These are phyloP conservation scores for Letharia lupina DNA, from an alignment of 495 filamentous ascomycete species.

Conservation along the genomic window DNA sequence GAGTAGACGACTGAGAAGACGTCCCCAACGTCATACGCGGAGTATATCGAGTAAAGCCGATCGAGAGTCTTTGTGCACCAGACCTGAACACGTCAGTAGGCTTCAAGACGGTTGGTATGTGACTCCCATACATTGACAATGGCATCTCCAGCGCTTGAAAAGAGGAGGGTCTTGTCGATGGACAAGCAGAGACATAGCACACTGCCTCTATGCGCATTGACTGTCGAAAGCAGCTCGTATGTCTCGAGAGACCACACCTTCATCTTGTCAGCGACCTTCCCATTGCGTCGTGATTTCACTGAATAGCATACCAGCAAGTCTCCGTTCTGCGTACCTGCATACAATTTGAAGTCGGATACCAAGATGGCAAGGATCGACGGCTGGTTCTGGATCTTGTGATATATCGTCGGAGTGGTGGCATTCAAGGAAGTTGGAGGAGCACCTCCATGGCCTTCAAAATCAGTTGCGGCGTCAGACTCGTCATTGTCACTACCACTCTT, in stretches of 20 bases:
- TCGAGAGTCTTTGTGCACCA: constrained; percentile 55
- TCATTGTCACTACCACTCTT: constrained; percentile 10
- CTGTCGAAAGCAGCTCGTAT: constrained; percentile 63
- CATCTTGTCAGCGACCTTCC: constrained; percentile 18
- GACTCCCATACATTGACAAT: constrained; percentile 68
- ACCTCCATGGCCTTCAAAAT: neutral
- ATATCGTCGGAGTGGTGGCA: constrained; percentile 40
- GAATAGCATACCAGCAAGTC: constrained; percentile 62
- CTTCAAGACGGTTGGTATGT: neutral
- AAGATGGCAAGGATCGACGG: constrained; percentile 66
- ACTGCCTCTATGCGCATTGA: constrained; percentile 82
- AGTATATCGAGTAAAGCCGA: constrained; percentile 83
- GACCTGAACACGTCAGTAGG: constrained; percentile 40
- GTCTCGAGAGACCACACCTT: constrained; percentile 80
- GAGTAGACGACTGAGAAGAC: constrained; percentile 91
- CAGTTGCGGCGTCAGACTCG: constrained; percentile 1
- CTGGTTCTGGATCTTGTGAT: constrained; percentile 62
- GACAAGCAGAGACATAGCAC: constrained; percentile 79
- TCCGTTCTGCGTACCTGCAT: constrained; percentile 83
- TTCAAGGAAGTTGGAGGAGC: neutral
- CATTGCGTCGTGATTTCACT: neutral
- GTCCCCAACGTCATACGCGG: constrained; percentile 89
- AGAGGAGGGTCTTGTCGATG: constrained; percentile 63
- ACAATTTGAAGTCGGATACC: constrained; percentile 56
- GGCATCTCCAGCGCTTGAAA: constrained; percentile 90